Evolutionary conservation across 139 green algal species (phyloP), one percentile per base, ranked within the genome.

Genomic region (Diplosphaera chodatii): DNA sequence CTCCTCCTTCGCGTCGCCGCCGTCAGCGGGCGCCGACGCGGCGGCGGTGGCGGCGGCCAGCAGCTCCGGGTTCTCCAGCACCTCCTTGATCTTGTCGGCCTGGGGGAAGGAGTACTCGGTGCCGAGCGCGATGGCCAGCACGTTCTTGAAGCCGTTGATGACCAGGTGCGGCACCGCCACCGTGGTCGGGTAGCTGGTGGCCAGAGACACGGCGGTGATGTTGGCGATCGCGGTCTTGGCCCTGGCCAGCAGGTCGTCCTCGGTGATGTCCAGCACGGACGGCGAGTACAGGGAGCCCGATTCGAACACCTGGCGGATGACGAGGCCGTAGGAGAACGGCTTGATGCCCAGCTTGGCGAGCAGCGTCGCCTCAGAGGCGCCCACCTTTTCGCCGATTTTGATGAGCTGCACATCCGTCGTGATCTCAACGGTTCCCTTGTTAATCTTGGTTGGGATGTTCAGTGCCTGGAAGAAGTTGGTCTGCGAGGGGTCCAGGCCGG

Each of bases 381-480:
- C 74, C 32, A 96, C 93, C 75, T 93, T 93, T 56, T 96, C 91
- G 59, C 91, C 90, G 29, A 56, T 68, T 79, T 89, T 93, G 74
- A 98, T 87, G 71, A 98, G 81, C 66, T 91, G 77, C 32, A 98
- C 87, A 63, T 97, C 91, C 32, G 77, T 76, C 64, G 96, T 83
- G 70, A 99, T 98, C 77, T 99, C 96, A 74, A 99, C 78, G 62
- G 87, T 92, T 84, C 95, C 96, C 88, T 96, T 97, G 78, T 97
- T 99, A 79, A 99, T 99, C 95, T 99, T 99, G 80, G 96, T 99
- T 76, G 96, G 91, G 80, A 99, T 98, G 85, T 96, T 97, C 32
- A 99, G 88, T 63, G 91, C 90, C 89, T 99, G 95, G 93, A 99
- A 99, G 90, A 99, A 99, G 41, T 82, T 92, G 27, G 96, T 99